Percentiles rank a stretch among this genome's conserved stretches.
These are phyloP conservation scores for Apium graveolens DNA, from an alignment of 129 eudicot species.

Conservation along the genomic window DNA sequence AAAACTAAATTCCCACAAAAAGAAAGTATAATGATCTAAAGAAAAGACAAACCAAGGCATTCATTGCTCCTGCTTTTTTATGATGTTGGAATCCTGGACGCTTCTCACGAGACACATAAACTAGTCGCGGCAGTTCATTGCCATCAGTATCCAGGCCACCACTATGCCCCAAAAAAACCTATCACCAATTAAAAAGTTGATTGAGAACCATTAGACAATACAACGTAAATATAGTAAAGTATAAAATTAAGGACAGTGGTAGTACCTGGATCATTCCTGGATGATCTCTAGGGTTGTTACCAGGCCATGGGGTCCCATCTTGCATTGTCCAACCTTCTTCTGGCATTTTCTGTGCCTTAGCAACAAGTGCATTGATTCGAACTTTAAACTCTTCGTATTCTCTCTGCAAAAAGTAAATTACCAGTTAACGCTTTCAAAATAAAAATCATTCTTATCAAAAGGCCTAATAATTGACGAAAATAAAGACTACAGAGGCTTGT, in stretches of 20 bases:
- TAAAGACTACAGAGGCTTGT: not conserved
- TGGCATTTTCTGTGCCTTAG: conserved; percentile 77
- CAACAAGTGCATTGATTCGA: conserved; percentile 57
- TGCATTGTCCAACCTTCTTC: conserved; percentile 98
- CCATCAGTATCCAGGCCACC: conserved; percentile 89
- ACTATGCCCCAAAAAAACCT: conserved; percentile 90
- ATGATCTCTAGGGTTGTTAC: conserved; percentile 83
- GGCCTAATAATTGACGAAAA: not conserved
- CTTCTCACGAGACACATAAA: conserved; percentile 94
- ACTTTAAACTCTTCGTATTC: conserved; percentile 62
- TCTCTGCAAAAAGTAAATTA: conserved; percentile 29
- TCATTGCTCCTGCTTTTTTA: conserved; percentile 98
- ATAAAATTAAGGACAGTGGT: not conserved
- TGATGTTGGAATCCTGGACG: conserved; percentile 94
- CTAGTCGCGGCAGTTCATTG: conserved; percentile 77
- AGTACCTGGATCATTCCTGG: conserved; percentile 93
- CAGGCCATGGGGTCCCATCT: conserved; percentile 93
- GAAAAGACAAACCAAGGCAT: conserved; percentile 64
- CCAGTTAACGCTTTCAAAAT: not conserved
- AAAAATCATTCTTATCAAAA: not conserved
- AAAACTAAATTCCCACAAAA: not conserved
- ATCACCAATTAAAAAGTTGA: conserved; percentile 8
- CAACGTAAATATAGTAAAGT: not conserved
- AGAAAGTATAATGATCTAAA: not conserved
- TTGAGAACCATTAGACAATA: not conserved